Percentiles rank a stretch among this genome's conserved stretches.
These are phyloP conservation scores for Globisporangium polare DNA, from an alignment of 352 stramenopile species.

Conservation along the genomic window DNA sequence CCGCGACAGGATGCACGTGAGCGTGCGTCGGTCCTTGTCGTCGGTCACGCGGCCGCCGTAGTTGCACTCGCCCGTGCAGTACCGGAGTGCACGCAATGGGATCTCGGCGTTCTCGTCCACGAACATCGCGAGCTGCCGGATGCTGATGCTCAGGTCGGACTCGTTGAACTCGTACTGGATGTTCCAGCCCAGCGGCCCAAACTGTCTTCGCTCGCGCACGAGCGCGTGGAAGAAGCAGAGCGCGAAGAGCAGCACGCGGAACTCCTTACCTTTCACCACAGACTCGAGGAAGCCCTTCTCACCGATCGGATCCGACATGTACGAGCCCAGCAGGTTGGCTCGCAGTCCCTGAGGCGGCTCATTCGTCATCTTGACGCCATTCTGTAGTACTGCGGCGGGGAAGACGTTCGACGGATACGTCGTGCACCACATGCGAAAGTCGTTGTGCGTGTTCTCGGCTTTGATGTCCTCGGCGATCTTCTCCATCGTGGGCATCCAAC, in stretches of 20 bases:
- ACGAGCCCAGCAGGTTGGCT: constrained; percentile 90
- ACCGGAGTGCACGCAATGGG: constrained; percentile 68
- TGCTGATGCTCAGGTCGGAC: constrained; percentile 91
- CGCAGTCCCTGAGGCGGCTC: constrained; percentile 91
- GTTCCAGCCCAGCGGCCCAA: constrained; percentile 93
- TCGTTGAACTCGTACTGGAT: constrained; percentile 97
- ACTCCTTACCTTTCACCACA: constrained; percentile 71
- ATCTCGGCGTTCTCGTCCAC: constrained; percentile 89
- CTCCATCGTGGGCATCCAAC: constrained; percentile 94
- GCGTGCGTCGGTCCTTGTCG: constrained; percentile 77
- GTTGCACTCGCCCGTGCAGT: constrained; percentile 85
- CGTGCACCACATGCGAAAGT: constrained; percentile 94
- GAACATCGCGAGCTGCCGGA: constrained; percentile 91
- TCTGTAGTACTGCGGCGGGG: constrained; percentile 91
- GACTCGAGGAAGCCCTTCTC: constrained; percentile 88
- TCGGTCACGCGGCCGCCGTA: constrained; percentile 85
- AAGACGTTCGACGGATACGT: constrained; percentile 94
- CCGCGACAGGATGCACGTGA: constrained; percentile 64
- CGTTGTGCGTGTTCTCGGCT: constrained; percentile 69
- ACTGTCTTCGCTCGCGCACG: constrained; percentile 91
- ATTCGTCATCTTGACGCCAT: constrained; percentile 97
- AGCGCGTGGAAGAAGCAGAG: constrained; percentile 92
- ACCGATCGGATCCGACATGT: constrained; percentile 89
- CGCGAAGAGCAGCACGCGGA: constrained; percentile 87
- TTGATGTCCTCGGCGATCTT: constrained; percentile 88